Evolutionary conservation across 495 filamentous ascomycete genomes (phyloP), one percentile per base, ranked within the genome.

Genomic region (Polyplosphaeria fusca): DNA sequence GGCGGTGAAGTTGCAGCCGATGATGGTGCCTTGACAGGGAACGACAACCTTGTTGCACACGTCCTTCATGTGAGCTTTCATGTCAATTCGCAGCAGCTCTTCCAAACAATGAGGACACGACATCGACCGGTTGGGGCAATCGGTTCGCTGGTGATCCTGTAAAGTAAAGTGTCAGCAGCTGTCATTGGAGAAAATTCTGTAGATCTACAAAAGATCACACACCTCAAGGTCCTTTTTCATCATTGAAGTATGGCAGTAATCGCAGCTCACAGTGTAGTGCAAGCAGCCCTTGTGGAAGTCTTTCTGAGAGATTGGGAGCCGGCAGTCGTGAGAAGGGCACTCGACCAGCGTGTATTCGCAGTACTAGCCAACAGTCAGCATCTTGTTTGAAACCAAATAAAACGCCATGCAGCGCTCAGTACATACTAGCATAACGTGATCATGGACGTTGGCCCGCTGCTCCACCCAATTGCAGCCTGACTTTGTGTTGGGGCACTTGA

Each of bases 351-450:
- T 77, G 64, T 84, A 86, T 5, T 76, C 77, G 68, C 90, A 95
- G 66, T 90, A 86, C 54, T n/a, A n/a, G n/a, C n/a, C n/a, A n/a
- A n/a, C n/a, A n/a, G n/a, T n/a, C n/a, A n/a, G n/a, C n/a, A n/a
- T n/a, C n/a, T n/a, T n/a, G n/a, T n/a, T n/a, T n/a, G n/a, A n/a
- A n/a, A n/a, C n/a, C n/a, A n/a, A n/a, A n/a, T n/a, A n/a, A n/a
- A n/a, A n/a, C n/a, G n/a, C n/a, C n/a, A n/a, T n/a, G n/a, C n/a
- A n/a, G n/a, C n/a, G n/a, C n/a, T n/a, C n/a, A n/a, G n/a, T n/a
- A n/a, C n/a, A n/a, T n/a, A n/a, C n/a, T n/a, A 82, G 84, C 47
- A 85, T 77, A 41, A 89, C 78, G 68, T 95, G 90, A 42, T 82
- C 79, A 63, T 85, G 78, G 38, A 93, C 75, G 60, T 88, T 79